A percentile compares a stretch with the other conserved stretches of the same genome.
phyloP scores from a whole-genome alignment of 371 early-diverging fungal genomes.

The Haplosporangium sp. region DNA sequence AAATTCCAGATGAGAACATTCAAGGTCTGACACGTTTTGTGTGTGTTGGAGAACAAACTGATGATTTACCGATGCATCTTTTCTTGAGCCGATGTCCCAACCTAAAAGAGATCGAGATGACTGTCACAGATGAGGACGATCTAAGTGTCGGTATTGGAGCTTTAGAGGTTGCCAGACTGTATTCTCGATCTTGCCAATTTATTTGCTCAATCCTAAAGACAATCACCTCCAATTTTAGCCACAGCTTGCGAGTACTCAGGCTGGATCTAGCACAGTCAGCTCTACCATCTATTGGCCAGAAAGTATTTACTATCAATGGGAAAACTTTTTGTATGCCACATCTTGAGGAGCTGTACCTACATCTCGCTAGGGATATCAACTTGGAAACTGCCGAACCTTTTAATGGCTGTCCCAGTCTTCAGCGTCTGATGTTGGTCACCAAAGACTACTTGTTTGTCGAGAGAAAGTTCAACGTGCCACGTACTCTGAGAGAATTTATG shows the following conservation, averaged over 20 bases:
- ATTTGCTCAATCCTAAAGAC: too few species aligned
- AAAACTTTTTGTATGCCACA: slow-evolving; percentile 11
- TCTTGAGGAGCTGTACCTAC: slow-evolving; percentile 14
- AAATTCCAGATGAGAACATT: not conserved
- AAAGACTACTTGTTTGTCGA: not conserved
- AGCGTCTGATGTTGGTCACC: slow-evolving; percentile 1
- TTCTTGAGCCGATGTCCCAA: slow-evolving; percentile 9
- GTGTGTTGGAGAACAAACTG: not conserved
- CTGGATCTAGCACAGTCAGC: not conserved
- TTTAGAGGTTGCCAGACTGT: not conserved
- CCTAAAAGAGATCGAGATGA: slow-evolving; percentile 23
- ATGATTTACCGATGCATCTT: not conserved
- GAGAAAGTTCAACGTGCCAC: slow-evolving; percentile 1
- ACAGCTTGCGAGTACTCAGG: slow-evolving; percentile 16
- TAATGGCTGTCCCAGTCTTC: slow-evolving; percentile 18
- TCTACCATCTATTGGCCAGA: not conserved
- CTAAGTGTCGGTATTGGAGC: not conserved
- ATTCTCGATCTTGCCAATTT: too few species aligned
- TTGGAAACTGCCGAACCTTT: slow-evolving; percentile 4
- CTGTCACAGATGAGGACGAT: slow-evolving; percentile 1
- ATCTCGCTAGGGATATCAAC: not conserved
- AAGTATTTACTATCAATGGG: not conserved
- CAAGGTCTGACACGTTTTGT: slow-evolving; percentile 10
- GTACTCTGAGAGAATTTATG: slow-evolving; percentile 4
- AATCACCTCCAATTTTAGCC: not conserved